Base-by-base conservation (phyloP, 139 green algal species). In the Chlorella ohadii region DNA sequence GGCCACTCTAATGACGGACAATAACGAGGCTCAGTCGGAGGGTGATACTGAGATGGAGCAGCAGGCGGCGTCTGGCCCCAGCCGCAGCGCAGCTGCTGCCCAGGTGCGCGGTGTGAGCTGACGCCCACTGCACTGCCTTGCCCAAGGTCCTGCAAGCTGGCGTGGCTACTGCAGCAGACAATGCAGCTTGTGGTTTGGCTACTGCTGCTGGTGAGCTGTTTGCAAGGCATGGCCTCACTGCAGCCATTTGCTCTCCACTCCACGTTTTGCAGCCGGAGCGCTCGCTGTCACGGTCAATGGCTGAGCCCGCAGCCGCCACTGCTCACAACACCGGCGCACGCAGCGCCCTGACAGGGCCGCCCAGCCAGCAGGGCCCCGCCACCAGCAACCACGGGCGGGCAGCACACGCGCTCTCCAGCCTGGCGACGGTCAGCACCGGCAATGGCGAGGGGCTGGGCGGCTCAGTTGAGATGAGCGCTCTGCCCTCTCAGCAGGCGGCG, bases 21-120 rank as follows among this genome's bases (percentile, higher is more conserved):
- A 82, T 20, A 59, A 36, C 23, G 79, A 20, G 79, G 79, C 41
- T 44, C 66, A 28, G 47, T 84, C 79, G 1, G 79, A 84, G 34
- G 79, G 67, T 2, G 79, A 78, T 28, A 57, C 44, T 4, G 79
- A 84, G 51, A 84, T 84, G 51, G 70, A 55, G 70, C 76, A 82
- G 76, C 76, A 82, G 76, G 64, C 76, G 76, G 76, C 76, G 1
- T 81, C 76, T 36, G 76, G 76, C 19, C 68, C 79, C 31, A 55
- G 33, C n/a, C 78, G 64, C 63, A 65, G 34, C n/a, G 57, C n/a
- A 6, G 41, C 39, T 1, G 47, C 73, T 11, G 64, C n/a, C 0
- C 41, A 64, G 64, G 64, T 83, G 78, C 17, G 61, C 1, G 22
- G 7, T 2, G 39, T 59, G 11, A 13, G n/a, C n/a, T n/a, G n/a